Conservation (phyloP, 345 rosid species). For the Leavenworthia alabamica region DNA sequence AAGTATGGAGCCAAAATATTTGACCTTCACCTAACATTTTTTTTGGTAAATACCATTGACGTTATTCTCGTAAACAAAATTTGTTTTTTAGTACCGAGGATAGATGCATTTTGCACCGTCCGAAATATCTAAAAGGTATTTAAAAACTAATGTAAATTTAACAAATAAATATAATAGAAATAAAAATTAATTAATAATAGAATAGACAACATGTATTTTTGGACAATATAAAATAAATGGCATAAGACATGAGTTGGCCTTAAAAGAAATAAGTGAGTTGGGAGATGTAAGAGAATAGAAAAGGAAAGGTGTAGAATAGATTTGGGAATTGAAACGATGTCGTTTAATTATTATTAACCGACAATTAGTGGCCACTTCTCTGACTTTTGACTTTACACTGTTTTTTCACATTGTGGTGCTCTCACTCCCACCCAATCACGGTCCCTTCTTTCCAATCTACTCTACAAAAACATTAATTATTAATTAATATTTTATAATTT, state of each 20-base stretch:
- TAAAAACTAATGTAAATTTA: neutral
- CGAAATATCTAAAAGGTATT: neutral
- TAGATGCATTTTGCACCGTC: neutral
- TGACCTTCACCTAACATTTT: neutral
- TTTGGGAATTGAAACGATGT: conserved; percentile 11
- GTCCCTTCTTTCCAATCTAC: conserved; percentile 2
- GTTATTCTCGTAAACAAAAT: neutral
- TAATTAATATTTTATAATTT: neutral
- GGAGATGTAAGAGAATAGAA: conserved; percentile 26
- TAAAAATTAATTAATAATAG: neutral
- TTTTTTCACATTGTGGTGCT: conserved; percentile 18
- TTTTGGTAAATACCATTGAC: neutral
- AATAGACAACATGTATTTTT: neutral
- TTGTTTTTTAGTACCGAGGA: neutral
- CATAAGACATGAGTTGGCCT: conserved; percentile 12
- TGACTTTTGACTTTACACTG: conserved; percentile 22
- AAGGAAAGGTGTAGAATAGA: conserved; percentile 26
- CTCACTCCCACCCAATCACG: conserved; percentile 25
- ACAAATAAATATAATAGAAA: neutral
- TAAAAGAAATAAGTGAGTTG: neutral
- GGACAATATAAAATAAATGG: conserved; percentile 2
- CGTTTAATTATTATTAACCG: conserved; percentile 10
- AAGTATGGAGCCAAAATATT: neutral
- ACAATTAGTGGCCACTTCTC: conserved; percentile 20
- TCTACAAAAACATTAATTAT: too few relatives aligned